Base-by-base conservation (phyloP, 768 basidiomycete genomes). In the Mycena crocata region DNA sequence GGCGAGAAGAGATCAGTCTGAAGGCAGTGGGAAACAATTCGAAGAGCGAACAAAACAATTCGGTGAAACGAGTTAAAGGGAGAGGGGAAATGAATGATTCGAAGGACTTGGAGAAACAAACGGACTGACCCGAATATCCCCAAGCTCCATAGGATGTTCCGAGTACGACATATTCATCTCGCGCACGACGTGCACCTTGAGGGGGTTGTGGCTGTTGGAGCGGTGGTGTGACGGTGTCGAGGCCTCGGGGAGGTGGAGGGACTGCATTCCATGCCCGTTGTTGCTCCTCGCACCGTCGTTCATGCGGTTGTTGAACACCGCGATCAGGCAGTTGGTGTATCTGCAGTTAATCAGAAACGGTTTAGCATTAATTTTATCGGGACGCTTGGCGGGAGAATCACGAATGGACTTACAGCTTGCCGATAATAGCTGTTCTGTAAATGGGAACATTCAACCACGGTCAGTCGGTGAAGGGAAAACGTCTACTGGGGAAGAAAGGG, bases 291-390 rank as follows among this genome's bases (percentile, higher is more conserved):
- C 26, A 4, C 8, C 7, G 9, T 57, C 56, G 8, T 37, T 48
- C 9, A 40, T 35, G 37, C 67, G 67, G 44, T 64, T 68, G 44
- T 68, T 68, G 56, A 68, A 35, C 15, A 63, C 31, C 34, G 62
- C 62, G 30, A 68, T 49, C 15, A 68, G 55, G 34, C 56, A 64
- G 42, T 68, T 68, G 9, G 67, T 57, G 40, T 68, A 68, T 31
- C 67, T 68, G 30, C 10, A 9, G 8, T n/a, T 21, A 21, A 24
- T 37, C 35, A 23, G 28, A 14, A 31, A 31, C 24, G 15, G 17
- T 49, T 31, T 32, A 35, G 34, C 21, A 32, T 17, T 7, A 7
- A 31, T 32, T 21, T 5, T 7, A 8, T 14, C 31, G 6, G n/a
- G 21, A n/a, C n/a, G n/a, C n/a, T n/a, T n/a, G n/a, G n/a, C n/a